Conservation (phyloP, 768 basidiomycete species). For the Hysterangium stoloniferum region DNA sequence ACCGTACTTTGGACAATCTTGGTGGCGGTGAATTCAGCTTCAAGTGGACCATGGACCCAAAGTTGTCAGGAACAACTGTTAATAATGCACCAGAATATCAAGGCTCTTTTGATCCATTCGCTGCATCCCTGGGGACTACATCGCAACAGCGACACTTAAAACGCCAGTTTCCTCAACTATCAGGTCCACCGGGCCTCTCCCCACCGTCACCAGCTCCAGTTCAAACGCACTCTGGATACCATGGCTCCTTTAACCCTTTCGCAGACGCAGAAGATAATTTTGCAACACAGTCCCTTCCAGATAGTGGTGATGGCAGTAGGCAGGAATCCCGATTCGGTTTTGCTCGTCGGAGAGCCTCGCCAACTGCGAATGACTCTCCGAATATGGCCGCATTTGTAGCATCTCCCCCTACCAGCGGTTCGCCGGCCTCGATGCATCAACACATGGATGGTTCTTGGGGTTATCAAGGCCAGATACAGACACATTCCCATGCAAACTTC, state of each 20-base stretch:
- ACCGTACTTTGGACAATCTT: slow-evolving; percentile 70
- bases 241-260: slow-evolving; percentile 56
- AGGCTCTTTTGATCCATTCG: slow-evolving; percentile 8
- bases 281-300: slow-evolving; percentile 30
- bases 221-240: background rate
- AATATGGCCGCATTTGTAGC: slow-evolving; percentile 4
- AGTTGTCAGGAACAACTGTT: slow-evolving; percentile 36
- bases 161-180: slow-evolving; percentile 24
- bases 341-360: slow-evolving; percentile 42
- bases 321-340: slow-evolving; percentile 79
- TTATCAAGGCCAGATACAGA: background rate
- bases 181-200: slow-evolving; percentile 41
- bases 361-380: slow-evolving; percentile 4
- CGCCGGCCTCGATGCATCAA: slow-evolving; percentile 1
- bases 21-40: slow-evolving; percentile 76
- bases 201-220: slow-evolving; percentile 24
- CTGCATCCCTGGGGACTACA: background rate
- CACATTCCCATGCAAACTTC: background rate
- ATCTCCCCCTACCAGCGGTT: background rate
- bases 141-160: background rate
- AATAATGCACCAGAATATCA: background rate
- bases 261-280: slow-evolving; percentile 49
- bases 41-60: slow-evolving; percentile 61
- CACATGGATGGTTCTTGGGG: slow-evolving; percentile 5
- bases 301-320: slow-evolving; percentile 53